phyloP scores from a whole-genome alignment of 345 rosid species.

The Salix arbutifolia region DNA sequence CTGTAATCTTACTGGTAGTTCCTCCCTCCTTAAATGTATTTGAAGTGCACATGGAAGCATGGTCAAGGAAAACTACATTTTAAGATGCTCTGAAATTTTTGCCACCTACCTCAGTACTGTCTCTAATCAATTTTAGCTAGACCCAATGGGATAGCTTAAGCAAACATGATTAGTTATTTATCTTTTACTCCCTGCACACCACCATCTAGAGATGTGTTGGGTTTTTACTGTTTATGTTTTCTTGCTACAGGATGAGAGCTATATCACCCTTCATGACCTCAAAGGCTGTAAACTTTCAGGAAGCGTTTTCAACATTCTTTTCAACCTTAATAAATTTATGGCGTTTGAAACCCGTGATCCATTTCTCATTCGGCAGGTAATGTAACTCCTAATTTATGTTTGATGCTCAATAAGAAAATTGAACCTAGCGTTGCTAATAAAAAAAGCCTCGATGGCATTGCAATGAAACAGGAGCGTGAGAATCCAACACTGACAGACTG shows the following conservation, averaged over 20 bases:
- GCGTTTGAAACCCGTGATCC: conserved; percentile 98
- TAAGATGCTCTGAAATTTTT: background rate
- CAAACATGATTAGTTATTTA: background rate
- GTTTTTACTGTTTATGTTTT: conserved; percentile 13
- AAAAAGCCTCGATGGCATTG: background rate
- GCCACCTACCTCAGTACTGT: background rate
- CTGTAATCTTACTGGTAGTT: background rate
- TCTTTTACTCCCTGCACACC: background rate
- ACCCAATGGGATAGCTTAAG: background rate
- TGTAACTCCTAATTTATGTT: background rate
- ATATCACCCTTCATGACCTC: conserved; percentile 58
- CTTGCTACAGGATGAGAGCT: conserved; percentile 64
- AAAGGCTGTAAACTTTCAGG: conserved; percentile 90
- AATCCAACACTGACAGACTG: conserved; percentile 95
- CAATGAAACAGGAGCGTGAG: conserved; percentile 72
- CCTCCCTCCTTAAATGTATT: background rate
- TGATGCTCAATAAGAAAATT: background rate
- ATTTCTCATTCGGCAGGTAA: conserved; percentile 95
- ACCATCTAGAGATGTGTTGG: background rate
- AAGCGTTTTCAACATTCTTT: conserved; percentile 83
- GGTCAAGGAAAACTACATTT: background rate
- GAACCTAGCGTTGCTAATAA: background rate
- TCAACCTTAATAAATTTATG: conserved; percentile 93
- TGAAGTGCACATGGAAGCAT: background rate
- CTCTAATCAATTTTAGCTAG: background rate